Conservation (phyloP, 1,284 basidiomycete genomes). For the Cryptococcus deneoformans region DNA sequence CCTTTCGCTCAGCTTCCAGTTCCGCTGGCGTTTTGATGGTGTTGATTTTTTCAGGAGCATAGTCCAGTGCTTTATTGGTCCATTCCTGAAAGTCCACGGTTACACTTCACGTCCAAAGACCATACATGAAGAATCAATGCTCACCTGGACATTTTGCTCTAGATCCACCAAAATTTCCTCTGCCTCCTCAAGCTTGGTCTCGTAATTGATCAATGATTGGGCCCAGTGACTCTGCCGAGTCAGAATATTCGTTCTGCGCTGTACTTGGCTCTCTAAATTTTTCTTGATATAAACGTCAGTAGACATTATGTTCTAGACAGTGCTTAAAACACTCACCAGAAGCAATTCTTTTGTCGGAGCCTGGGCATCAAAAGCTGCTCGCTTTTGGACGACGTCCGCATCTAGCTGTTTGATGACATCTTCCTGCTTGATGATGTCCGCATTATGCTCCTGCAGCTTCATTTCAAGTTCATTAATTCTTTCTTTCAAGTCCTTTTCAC, state of each 20-base stretch:
- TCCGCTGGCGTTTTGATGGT: conserved; percentile 59
- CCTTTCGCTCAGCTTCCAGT: conserved; percentile 62
- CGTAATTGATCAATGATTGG: not conserved
- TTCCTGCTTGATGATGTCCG: conserved; percentile 3
- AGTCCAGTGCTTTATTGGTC: conserved; percentile 17
- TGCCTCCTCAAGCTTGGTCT: not conserved
- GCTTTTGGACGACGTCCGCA: not conserved
- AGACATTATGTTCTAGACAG: too few species aligned
- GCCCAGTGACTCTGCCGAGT: conserved; percentile 3
- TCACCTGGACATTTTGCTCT: not conserved
- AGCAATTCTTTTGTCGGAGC: not conserved
- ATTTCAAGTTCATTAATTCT: not conserved
- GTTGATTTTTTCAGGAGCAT: conserved; percentile 55
- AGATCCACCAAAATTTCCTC: not conserved
- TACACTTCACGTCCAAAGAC: not conserved
- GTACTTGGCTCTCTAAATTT: not conserved
- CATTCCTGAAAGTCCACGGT: conserved; percentile 11
- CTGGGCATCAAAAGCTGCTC: not conserved
- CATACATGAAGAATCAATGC: not conserved
- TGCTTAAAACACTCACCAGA: not conserved
- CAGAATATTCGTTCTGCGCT: not conserved
- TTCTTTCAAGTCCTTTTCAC: not conserved
- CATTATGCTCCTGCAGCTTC: conserved; percentile 5
- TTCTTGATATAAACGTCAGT: too few species aligned
- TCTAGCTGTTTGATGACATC: not conserved